phyloP scores from a whole-genome alignment of 805 yeast genomes.

The Priceomyces fermenticarens region DNA sequence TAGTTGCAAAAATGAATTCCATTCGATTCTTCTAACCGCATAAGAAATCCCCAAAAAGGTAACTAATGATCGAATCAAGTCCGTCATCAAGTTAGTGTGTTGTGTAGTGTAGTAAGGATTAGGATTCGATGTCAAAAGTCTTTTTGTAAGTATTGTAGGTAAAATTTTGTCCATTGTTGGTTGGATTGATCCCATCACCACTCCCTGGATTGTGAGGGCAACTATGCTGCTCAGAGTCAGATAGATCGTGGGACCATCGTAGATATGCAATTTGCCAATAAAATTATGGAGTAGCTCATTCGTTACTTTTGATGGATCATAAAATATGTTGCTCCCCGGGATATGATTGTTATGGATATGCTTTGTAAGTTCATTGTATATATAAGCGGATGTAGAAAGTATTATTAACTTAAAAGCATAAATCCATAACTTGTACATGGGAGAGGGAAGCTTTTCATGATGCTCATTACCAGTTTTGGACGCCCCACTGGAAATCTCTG shows the following conservation, averaged over 20 bases:
- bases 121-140: constrained; percentile 40
- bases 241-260: constrained; percentile 1
- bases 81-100: constrained; percentile 31
- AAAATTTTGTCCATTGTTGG: constrained; percentile 41
- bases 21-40: constrained; percentile 65
- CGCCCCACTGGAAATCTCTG: not conserved
- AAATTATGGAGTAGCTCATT: constrained; percentile 23
- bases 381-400: constrained; percentile 46
- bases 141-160: constrained; percentile 25
- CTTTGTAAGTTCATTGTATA: constrained; percentile 51
- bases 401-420: constrained; percentile 17
- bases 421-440: not conserved
- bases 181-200: constrained; percentile 53
- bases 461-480: not conserved
- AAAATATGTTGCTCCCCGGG: constrained; percentile 37
- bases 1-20: constrained; percentile 66
- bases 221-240: constrained; percentile 9
- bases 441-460: constrained; percentile 1
- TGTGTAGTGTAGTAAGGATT: constrained; percentile 21
- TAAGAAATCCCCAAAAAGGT: constrained; percentile 70
- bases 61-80: constrained; percentile 43
- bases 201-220: constrained; percentile 49
- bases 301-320: constrained; percentile 40
- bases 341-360: constrained; percentile 52
- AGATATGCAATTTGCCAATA: constrained; percentile 18